Conservation (phyloP, 192 early-diverging fungal species). For the Rhizoclosmatium sp. region DNA sequence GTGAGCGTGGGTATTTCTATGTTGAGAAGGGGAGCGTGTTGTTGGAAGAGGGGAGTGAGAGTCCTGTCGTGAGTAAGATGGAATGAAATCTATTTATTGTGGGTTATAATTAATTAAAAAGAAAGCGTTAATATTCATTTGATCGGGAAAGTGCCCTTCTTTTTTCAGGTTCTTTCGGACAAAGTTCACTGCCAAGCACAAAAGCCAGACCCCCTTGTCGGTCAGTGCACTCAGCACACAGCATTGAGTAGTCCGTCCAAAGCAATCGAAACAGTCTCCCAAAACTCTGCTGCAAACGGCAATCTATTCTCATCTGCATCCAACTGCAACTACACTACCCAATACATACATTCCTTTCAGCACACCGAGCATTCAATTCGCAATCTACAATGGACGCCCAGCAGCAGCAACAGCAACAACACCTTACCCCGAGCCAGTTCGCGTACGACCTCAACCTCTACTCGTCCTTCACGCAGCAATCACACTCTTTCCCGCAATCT, state of each 20-base stretch:
- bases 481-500: background rate
- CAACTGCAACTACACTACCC: background rate
- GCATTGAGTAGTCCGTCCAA: background rate
- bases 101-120: no score
- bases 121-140: no score
- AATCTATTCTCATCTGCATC: background rate
- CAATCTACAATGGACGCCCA: background rate
- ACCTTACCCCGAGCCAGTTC: background rate
- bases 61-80: background rate
- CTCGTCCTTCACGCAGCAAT: background rate
- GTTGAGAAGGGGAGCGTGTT: background rate
- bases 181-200: background rate
- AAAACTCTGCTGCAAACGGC: background rate
- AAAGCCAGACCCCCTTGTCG: background rate
- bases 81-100: background rate
- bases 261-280: background rate
- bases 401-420: background rate
- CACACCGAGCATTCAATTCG: background rate
- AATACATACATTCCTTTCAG: background rate
- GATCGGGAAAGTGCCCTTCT: background rate
- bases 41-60: background rate
- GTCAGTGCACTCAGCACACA: background rate
- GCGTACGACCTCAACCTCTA: constrained; percentile 2
- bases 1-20: background rate
- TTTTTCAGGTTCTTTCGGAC: background rate